These are phyloP conservation scores for Cyberlindnera saturnus DNA, from an alignment of 805 yeast species.

Conservation along the genomic window DNA sequence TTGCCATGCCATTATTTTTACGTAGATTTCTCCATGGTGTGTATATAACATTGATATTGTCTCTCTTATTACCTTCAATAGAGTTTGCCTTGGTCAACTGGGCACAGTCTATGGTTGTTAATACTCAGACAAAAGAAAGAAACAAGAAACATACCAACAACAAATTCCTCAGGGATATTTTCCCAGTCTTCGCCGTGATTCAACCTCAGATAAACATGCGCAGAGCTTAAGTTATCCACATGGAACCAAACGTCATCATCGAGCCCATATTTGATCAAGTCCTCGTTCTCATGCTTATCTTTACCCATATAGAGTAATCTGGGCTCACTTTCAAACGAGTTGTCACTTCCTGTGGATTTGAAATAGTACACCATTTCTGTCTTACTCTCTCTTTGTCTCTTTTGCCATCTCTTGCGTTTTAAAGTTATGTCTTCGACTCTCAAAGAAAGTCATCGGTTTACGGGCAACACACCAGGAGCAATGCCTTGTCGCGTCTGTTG, in stretches of 20 bases:
- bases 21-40: constrained; percentile 71
- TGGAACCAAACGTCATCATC: constrained; percentile 76
- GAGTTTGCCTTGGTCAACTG: constrained; percentile 76
- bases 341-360: constrained; percentile 30
- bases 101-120: constrained; percentile 37
- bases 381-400: too few species aligned
- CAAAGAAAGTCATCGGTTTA: too few species aligned
- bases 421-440: too few species aligned
- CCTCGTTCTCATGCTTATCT: constrained; percentile 66
- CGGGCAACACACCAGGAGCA: too few species aligned
- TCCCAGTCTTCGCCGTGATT: constrained; percentile 39
- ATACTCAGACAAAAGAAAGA: neutral
- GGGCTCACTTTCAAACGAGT: constrained; percentile 25
- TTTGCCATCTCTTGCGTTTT: too few species aligned
- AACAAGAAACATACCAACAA: constrained; percentile 32
- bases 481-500: too few species aligned
- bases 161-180: constrained; percentile 44
- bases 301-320: constrained; percentile 58
- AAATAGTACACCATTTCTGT: constrained; percentile 39
- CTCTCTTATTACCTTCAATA: constrained; percentile 66
- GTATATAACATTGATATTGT: constrained; percentile 58
- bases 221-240: constrained; percentile 70
- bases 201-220: constrained; percentile 66
- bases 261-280: constrained; percentile 54
- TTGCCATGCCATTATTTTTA: constrained; percentile 66